These are phyloP conservation scores for Globisporangium abappressorium DNA, from an alignment of 352 stramenopile genomes.

Conservation along the genomic window DNA sequence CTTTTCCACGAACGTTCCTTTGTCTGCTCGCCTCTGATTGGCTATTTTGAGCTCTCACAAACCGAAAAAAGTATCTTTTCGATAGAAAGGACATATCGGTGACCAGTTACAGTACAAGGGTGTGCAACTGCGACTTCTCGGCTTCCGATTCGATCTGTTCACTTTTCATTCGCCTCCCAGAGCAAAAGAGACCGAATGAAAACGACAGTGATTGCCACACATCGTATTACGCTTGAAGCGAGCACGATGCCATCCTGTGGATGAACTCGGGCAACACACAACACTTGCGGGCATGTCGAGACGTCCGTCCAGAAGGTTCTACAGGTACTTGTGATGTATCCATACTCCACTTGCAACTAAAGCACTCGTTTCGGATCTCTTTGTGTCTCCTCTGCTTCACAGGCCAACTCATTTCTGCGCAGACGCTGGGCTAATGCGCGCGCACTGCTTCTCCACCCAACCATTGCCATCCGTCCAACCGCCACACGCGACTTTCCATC, in stretches of 20 bases:
- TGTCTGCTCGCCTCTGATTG: background rate
- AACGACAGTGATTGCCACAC: background rate
- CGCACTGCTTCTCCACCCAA: background rate
- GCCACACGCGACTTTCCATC: background rate
- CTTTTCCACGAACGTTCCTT: background rate
- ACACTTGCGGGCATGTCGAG: background rate
- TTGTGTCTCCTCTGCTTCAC: background rate
- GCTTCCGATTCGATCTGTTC: background rate
- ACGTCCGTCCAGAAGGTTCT: background rate
- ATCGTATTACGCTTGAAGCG: background rate
- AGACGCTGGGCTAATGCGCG: background rate
- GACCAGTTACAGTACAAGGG: background rate
- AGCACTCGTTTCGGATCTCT: background rate
- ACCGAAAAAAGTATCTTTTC: background rate
- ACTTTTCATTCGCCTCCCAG: background rate
- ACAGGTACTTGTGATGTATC: background rate
- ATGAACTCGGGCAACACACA: no score
- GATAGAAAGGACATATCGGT: no score
- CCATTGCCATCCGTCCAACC: background rate
- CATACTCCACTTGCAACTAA: background rate
- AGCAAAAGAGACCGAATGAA: no score
- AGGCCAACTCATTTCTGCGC: background rate
- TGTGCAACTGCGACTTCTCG: background rate
- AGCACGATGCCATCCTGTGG: background rate
- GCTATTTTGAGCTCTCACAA: background rate